Evolutionary conservation across 176 grass and related monocot genomes (phyloP).

Genomic region (Triticum turgidum): DNA sequence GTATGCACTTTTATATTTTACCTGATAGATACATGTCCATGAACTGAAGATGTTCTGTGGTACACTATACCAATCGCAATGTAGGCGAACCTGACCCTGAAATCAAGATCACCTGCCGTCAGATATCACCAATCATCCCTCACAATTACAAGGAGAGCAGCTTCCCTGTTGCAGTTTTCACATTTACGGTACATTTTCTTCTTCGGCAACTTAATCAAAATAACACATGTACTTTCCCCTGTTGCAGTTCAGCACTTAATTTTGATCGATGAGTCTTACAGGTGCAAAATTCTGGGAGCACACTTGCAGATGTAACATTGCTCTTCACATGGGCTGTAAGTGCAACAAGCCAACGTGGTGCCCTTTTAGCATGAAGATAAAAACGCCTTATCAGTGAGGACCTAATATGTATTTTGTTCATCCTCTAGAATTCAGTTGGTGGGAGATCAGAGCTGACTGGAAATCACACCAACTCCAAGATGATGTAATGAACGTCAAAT

Average conservation of each 20-base stretch:
- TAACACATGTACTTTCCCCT: too few species aligned
- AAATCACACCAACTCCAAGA: constrained; percentile 78
- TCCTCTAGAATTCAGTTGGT: constrained; percentile 84
- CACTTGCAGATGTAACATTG: constrained; percentile 74
- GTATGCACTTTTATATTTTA: neutral
- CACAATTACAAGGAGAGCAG: constrained; percentile 92
- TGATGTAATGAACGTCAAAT: constrained; percentile 50
- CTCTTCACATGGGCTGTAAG: constrained; percentile 98
- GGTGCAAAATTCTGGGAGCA: constrained; percentile 70
- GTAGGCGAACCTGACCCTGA: constrained; percentile 80
- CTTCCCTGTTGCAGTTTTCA: constrained; percentile 77
- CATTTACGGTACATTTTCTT: constrained; percentile 53
- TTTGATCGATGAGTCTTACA: constrained; percentile 5
- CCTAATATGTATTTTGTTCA: neutral
- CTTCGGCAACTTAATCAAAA: too few species aligned
- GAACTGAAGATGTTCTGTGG: neutral
- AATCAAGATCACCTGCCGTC: constrained; percentile 86
- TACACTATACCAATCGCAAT: constrained; percentile 7
- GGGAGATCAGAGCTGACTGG: constrained; percentile 74
- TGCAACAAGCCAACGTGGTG: constrained; percentile 3
- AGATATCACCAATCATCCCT: constrained; percentile 91
- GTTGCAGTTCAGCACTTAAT: too few species aligned
- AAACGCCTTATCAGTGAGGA: neutral
- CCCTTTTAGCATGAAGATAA: neutral
- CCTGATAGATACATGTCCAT: neutral